Evolutionary conservation across 305 asterid genomes (phyloP).

Genomic region (Ilex paraguariensis): DNA sequence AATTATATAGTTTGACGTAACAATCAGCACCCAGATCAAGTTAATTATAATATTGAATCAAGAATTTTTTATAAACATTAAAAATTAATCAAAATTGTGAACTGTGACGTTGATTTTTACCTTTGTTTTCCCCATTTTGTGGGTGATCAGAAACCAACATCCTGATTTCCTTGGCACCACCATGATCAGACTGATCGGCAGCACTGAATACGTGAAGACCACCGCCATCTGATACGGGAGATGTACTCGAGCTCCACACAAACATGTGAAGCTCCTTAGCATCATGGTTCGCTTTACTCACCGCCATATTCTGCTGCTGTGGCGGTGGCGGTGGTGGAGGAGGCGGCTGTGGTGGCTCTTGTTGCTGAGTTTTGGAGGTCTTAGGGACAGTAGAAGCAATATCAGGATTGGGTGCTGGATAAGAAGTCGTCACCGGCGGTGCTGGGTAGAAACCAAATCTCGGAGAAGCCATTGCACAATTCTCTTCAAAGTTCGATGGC

Average conservation of each 20-base stretch:
- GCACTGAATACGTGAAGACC: constrained; percentile 65
- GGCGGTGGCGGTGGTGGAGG: constrained; percentile 9
- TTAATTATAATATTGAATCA: too few relatives aligned
- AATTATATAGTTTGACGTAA: too few relatives aligned
- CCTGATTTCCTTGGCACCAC: constrained; percentile 90
- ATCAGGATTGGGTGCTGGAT: constrained; percentile 94
- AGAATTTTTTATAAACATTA: background rate
- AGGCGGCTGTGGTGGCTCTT: constrained; percentile 7
- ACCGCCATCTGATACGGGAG: constrained; percentile 86
- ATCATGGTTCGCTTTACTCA: constrained; percentile 48
- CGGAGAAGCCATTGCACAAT: constrained; percentile 60
- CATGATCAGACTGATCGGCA: constrained; percentile 77
- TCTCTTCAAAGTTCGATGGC: constrained; percentile 73
- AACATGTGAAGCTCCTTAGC: constrained; percentile 98
- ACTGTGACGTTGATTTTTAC: constrained; percentile 20
- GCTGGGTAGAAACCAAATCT: constrained; percentile 61
- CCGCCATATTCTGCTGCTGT: constrained; percentile 13
- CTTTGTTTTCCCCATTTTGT: constrained; percentile 76
- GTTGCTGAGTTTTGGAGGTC: constrained; percentile 25
- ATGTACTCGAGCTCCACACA: constrained; percentile 96
- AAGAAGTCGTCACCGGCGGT: constrained; percentile 39
- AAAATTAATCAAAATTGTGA: background rate
- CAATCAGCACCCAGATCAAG: too few relatives aligned
- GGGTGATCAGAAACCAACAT: constrained; percentile 71
- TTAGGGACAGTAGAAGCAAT: constrained; percentile 57